Evolutionary conservation across 2,329 filamentous ascomycete species (phyloP).

Genomic region (Cercospora brassicicola): DNA sequence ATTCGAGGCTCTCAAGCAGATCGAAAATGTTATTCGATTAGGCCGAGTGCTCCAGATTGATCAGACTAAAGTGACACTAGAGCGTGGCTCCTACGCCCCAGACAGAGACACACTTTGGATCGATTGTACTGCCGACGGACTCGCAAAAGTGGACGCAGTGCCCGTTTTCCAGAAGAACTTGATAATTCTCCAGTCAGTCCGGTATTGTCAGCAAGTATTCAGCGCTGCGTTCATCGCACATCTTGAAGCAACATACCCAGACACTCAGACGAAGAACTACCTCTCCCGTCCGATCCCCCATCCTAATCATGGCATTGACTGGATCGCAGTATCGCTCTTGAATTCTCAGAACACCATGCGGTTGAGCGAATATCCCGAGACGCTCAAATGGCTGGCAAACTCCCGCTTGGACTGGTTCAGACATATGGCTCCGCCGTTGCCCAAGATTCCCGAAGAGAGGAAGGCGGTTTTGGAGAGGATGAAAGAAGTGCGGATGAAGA

Average conservation of each 20-base stretch:
- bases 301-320: not conserved
- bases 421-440: not conserved
- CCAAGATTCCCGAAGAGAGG: not conserved
- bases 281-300: not conserved
- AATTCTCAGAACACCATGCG: not conserved
- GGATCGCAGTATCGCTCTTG: not conserved
- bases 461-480: not conserved
- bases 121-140: slow-evolving; percentile 25
- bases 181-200: slow-evolving; percentile 27
- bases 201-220: slow-evolving; percentile 28
- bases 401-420: not conserved
- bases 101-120: slow-evolving; percentile 22
- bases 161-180: slow-evolving; percentile 20
- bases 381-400: not conserved
- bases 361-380: not conserved
- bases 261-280: not conserved
- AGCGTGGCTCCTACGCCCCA: slow-evolving; percentile 11
- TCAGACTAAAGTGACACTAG: slow-evolving; percentile 11
- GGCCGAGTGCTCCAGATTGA: slow-evolving; percentile 19
- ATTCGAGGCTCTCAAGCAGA: slow-evolving; percentile 9
- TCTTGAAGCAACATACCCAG: slow-evolving; percentile 19
- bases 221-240: slow-evolving; percentile 28
- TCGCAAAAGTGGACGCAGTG: slow-evolving; percentile 16
- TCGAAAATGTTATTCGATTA: slow-evolving; percentile 21
- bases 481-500: not conserved